Evolutionary conservation across 768 basidiomycete species (phyloP).

Genomic region (Leucocoprinus birnbaumii): DNA sequence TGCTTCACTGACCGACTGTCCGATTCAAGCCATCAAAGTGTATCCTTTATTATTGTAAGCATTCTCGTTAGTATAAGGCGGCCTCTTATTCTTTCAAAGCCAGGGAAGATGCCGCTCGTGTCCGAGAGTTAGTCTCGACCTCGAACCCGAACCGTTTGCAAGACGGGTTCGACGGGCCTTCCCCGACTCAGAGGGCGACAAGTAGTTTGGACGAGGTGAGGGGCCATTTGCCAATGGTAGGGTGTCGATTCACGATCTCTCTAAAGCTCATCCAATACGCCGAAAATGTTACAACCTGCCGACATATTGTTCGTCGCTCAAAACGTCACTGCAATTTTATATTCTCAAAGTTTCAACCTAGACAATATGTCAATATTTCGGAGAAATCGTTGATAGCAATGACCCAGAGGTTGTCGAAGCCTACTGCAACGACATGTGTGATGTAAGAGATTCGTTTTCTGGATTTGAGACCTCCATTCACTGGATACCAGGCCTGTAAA

Average conservation of each 20-base stretch:
- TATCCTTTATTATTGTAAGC: conserved; percentile 77
- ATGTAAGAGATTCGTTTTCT: conserved; percentile 43
- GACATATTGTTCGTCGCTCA: conserved; percentile 60
- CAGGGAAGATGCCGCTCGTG: conserved; percentile 66
- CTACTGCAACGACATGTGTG: conserved; percentile 79
- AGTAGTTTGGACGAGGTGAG: conserved; percentile 64
- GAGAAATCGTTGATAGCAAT: conserved; percentile 55
- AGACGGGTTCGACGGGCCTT: conserved; percentile 44
- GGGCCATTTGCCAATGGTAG: background rate
- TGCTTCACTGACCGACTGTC: background rate
- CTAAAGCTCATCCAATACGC: conserved; percentile 43
- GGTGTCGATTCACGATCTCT: background rate
- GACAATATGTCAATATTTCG: conserved; percentile 81
- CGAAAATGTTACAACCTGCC: conserved; percentile 56
- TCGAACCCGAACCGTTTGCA: conserved; percentile 46
- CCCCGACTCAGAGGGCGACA: conserved; percentile 64
- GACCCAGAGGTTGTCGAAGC: conserved; percentile 39
- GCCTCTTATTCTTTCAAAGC: background rate
- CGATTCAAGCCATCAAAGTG: conserved; percentile 76
- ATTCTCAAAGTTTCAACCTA: conserved; percentile 21
- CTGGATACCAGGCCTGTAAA: conserved; percentile 62
- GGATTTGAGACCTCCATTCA: background rate
- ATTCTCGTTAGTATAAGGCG: background rate
- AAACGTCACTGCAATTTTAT: background rate
- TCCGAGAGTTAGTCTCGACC: conserved; percentile 48